A percentile compares a stretch with the other conserved stretches of the same genome.
Conservation (phyloP, 345 rosid genomes). For the Fremontodendron californicum region DNA sequence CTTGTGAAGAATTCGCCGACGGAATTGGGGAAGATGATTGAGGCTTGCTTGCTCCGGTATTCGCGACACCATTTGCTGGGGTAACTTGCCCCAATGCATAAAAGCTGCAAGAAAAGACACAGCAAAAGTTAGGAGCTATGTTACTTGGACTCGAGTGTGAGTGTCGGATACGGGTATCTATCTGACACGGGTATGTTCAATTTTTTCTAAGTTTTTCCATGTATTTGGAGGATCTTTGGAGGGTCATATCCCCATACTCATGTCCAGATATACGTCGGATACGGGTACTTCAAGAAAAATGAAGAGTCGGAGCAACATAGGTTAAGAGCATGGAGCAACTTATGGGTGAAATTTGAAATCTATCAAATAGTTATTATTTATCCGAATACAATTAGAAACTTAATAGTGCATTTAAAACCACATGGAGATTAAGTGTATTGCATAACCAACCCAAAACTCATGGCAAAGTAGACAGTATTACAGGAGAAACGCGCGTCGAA, state of each 20-base stretch:
- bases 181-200: too few species aligned
- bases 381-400: background rate
- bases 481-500: background rate
- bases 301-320: too few species aligned
- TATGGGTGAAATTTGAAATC: background rate
- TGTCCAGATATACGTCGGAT: too few species aligned
- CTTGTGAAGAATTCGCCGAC: constrained; percentile 42
- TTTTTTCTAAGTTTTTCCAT: too few species aligned
- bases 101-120: constrained; percentile 38
- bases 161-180: too few species aligned
- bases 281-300: too few species aligned
- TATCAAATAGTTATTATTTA: background rate
- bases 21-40: constrained; percentile 46
- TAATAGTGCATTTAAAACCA: background rate
- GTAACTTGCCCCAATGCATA: constrained; percentile 47
- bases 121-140: background rate
- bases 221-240: too few species aligned
- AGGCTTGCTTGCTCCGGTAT: constrained; percentile 40
- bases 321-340: background rate
- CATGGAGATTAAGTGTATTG: background rate
- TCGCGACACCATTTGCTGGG: constrained; percentile 42
- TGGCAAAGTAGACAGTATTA: background rate
- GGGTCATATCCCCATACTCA: too few species aligned
- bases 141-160: too few species aligned
- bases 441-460: background rate